A percentile compares a stretch with the other conserved stretches of the same genome.
These are phyloP conservation scores for Botryobasidium botryosum DNA, from an alignment of 768 basidiomycete genomes.

Conservation along the genomic window DNA sequence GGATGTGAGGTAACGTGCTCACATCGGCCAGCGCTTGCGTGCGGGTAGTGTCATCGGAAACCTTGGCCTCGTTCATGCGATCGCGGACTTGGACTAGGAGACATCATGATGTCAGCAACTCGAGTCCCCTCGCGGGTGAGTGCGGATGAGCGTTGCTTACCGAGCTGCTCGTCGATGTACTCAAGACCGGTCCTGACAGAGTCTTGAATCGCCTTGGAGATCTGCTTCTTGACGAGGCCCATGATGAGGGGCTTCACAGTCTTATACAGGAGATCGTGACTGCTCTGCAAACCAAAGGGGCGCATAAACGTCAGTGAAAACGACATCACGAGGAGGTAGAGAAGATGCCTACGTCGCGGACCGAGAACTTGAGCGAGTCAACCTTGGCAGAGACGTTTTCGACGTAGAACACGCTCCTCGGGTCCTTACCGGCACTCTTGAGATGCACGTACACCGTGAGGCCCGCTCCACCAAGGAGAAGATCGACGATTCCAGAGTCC, in stretches of 20 bases:
- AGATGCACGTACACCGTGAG: conserved; percentile 51
- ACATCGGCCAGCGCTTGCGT: conserved; percentile 46
- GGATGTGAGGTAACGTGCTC: conserved; percentile 13
- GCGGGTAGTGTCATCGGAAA: conserved; percentile 24
- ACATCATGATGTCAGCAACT: too few relatives aligned
- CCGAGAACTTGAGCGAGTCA: conserved; percentile 73
- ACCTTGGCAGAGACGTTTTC: conserved; percentile 62
- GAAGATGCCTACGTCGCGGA: conserved; percentile 41
- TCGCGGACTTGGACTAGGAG: conserved; percentile 80
- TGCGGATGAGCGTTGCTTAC: too few relatives aligned
- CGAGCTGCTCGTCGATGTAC: conserved; percentile 77
- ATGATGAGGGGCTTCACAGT: conserved; percentile 65
- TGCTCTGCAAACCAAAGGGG: conserved; percentile 22
- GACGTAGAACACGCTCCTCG: conserved; percentile 54
- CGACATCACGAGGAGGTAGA: neutral
- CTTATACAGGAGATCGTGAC: conserved; percentile 82
- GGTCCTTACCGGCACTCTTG: conserved; percentile 42
- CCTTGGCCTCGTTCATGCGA: conserved; percentile 47
- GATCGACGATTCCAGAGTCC: conserved; percentile 75
- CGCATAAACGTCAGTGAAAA: neutral
- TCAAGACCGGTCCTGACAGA: conserved; percentile 68
- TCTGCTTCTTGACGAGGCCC: conserved; percentile 63
- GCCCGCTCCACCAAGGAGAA: conserved; percentile 70
- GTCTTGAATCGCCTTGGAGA: conserved; percentile 42
- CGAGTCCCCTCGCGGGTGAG: too few relatives aligned